Evolutionary conservation across 2,329 filamentous ascomycete genomes (phyloP), one percentile per base, ranked within the genome.

Genomic region (Ascochyta pisi): DNA sequence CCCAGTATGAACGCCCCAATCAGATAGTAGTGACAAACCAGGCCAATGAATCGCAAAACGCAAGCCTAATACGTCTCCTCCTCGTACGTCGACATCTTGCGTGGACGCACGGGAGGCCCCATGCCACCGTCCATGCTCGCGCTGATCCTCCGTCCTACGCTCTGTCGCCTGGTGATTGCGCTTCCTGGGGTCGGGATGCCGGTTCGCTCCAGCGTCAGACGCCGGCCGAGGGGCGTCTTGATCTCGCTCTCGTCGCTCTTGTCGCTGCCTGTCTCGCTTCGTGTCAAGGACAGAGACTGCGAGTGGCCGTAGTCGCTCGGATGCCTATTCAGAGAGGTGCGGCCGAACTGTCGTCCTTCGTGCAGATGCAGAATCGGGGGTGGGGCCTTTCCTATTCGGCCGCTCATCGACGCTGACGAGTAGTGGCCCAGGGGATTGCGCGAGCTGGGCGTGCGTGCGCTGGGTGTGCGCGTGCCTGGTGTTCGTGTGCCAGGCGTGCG

Each of bases 311-410:
- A 73, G 29, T 64, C 68, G 41, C 67, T 68, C 26, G 74, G 77
- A 59, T 84, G 86, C 50, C 88, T 84, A 53, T 86, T 85, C 62
- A 93, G 80, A 13, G 89, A 92, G 45, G 88, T 91, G 45, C 89
- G 53, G 43, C 53, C 53, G 42, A 56, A 56, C 33, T 56, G 53
- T 16, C 53, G 53, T 33, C 53, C 53, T 43, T 56, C 53, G 53
- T 56, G 53, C 13, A 56, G 53, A 27, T 56, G 83, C 16, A 90
- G 88, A 49, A 90, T 85, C 24, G 70, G 66, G 40, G 74, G 58
- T 40, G 72, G 67, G 37, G 53, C 53, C 38, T 69, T 67, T 54
- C 73, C 71, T 50, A 67, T 84, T 75, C 64, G 48, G 13, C 61
- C 79, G 73, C 68, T 82, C 58, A 78, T 78, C 45, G 81, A 77